Evolutionary conservation across 163 green algal genomes (phyloP).

Genomic region (Scenedesmus sp.): DNA sequence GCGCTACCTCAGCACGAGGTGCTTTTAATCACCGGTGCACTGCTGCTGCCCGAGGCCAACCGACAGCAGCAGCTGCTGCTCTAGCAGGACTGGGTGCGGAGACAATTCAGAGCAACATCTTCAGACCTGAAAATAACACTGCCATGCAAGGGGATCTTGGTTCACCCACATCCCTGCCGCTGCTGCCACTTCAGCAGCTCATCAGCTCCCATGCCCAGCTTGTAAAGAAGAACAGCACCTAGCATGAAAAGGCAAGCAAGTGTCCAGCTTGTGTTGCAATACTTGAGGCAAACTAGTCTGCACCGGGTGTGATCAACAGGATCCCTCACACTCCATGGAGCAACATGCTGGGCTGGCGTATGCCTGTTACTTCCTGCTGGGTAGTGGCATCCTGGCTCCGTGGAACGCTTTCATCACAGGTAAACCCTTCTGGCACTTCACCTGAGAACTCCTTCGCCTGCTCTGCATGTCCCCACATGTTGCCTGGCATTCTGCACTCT

Average conservation of each 20-base stretch:
- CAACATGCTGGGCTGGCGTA: slow-evolving; percentile 45
- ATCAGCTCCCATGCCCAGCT: not conserved
- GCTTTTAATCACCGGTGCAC: not conserved
- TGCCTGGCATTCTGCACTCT: not conserved
- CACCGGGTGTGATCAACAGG: not conserved
- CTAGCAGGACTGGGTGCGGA: not conserved
- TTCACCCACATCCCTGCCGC: not conserved
- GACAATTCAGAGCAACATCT: not conserved
- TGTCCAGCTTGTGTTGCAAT: no score
- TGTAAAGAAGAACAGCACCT: not conserved
- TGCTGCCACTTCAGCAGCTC: not conserved
- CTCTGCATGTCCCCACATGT: not conserved
- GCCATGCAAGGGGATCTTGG: not conserved
- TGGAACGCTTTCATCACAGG: slow-evolving; percentile 82
- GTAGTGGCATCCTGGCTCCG: slow-evolving; percentile 71
- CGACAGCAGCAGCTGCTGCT: not conserved
- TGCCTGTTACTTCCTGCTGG: slow-evolving; percentile 60
- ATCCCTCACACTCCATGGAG: not conserved
- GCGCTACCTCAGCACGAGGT: not conserved
- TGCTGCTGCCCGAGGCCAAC: not conserved
- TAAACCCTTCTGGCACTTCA: not conserved
- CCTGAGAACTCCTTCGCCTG: not conserved
- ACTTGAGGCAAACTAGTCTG: no score
- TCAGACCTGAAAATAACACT: not conserved
- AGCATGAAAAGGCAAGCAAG: no score